Evolutionary conservation across 768 basidiomycete species (phyloP), one percentile per base, ranked within the genome.

Genomic region (Collybiopsis confluens): DNA sequence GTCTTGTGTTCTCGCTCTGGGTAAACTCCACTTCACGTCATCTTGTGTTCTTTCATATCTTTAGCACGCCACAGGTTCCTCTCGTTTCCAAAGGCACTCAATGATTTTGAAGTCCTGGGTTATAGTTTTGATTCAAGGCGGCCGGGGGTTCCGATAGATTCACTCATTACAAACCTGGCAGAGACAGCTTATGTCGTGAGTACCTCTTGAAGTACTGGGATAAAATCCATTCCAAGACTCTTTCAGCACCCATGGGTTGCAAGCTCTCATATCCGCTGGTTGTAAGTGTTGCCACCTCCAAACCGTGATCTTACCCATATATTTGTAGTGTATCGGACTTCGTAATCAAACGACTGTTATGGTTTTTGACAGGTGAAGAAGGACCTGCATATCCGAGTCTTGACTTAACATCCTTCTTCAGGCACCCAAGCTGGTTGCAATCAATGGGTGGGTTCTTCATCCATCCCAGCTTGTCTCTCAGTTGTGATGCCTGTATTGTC

Each of bases 211-310:
- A n/a, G n/a, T n/a, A n/a, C n/a, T n/a, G n/a, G n/a, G n/a, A 24
- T 23, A 23, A 18, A 27, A 8, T n/a, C 23, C 27, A 20, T 27
- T 30, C 54, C 37, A 42, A 52, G 38, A 15, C 24, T n/a, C 15
- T 18, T 36, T n/a, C 43, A 78, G 64, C 83, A 85, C 64, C 81
- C 78, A 7, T 85, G 82, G 82, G 74, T 85, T n/a, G 73, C 77
- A 0, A 61, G 64, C 1, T 69, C 70, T 21, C 82, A 80, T 62
- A 61, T 84, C 8, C 72, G 83, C 13, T 85, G 82, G 82, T 81
- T 80, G 76, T 77, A 57, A 62, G 76, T 62, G 1, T 6, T 35
- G n/a, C 21, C n/a, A n/a, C 5, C 8, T 21, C 13, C 47, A 13
- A 35, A 35, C 16, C 7, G 18, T 55, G 10, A 37, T 9, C 23